A percentile compares a stretch with the other conserved stretches of the same genome.
phyloP scores from a whole-genome alignment of 148 eudicot genomes.

The Rhododendron griersonianum region DNA sequence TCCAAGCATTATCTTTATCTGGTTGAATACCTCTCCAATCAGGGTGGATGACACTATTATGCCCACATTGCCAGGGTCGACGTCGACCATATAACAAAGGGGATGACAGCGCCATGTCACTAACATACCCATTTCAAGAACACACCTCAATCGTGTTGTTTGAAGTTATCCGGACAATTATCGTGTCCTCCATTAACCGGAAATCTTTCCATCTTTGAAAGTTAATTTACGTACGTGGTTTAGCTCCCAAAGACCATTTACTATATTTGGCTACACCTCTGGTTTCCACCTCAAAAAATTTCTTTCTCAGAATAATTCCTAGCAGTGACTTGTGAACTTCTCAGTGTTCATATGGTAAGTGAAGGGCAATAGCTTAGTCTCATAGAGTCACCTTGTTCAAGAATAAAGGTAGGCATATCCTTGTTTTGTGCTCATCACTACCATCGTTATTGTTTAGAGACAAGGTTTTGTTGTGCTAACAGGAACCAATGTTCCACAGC shows the following conservation, averaged over 20 bases:
- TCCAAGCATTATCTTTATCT: no score
- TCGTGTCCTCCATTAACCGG: slow-evolving; percentile 68
- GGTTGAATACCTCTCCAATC: not conserved
- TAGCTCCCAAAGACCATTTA: not conserved
- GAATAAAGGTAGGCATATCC: not conserved
- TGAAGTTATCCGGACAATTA: slow-evolving; percentile 61
- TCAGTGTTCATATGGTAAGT: slow-evolving; percentile 63
- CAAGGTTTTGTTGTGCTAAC: not conserved
- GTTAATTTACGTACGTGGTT: slow-evolving; percentile 26
- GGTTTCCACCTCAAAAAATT: not conserved
- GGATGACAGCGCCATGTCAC: slow-evolving; percentile 11
- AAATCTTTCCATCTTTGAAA: slow-evolving; percentile 66
- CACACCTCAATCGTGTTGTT: slow-evolving; percentile 64
- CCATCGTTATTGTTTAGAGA: not conserved
- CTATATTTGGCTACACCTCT: not conserved
- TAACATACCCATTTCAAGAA: slow-evolving; percentile 38
- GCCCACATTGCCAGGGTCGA: not conserved
- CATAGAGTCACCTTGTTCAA: slow-evolving; percentile 11
- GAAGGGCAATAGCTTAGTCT: slow-evolving; percentile 24
- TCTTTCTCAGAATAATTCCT: slow-evolving; percentile 51
- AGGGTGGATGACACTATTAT: not conserved
- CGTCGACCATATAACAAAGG: not conserved
- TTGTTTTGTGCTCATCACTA: no score
- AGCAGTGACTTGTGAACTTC: slow-evolving; percentile 47
- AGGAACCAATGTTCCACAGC: not conserved